phyloP scores from a whole-genome alignment of 768 basidiomycete species.

The Leucosporidium scottii region DNA sequence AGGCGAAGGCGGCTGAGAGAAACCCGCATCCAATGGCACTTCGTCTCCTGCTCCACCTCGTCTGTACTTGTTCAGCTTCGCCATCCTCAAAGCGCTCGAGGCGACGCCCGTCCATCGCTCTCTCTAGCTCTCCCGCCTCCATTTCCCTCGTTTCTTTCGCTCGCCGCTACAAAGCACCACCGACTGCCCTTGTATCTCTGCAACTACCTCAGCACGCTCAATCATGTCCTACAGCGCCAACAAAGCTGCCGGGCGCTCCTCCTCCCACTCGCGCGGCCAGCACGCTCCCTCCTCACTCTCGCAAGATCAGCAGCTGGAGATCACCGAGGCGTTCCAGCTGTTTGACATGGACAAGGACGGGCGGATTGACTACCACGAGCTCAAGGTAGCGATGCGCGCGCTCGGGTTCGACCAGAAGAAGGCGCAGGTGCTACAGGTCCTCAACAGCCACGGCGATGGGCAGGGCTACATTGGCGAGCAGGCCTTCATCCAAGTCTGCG shows the following conservation, averaged over 20 bases:
- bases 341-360: constrained; percentile 99
- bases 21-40: no score
- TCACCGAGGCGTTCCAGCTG: constrained; percentile 96
- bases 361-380: constrained; percentile 89
- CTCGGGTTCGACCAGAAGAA: constrained; percentile 98
- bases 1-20: no score
- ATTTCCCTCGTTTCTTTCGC: no score
- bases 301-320: constrained; percentile 68
- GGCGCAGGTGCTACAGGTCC: constrained; percentile 89
- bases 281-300: constrained; percentile 29
- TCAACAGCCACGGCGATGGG: constrained; percentile 42
- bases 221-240: not conserved
- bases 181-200: no score
- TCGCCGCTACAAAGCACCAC: no score
- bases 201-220: no score
- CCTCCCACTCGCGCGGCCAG: not conserved
- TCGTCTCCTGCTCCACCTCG: no score
- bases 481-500: not conserved
- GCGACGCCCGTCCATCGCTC: no score
- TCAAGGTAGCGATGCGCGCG: constrained; percentile 98
- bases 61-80: no score
- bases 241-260: not conserved
- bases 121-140: no score
- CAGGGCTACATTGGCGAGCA: not conserved
- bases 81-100: no score